These are phyloP conservation scores for Macrotyloma uniflorum DNA, from an alignment of 306 rosid genomes.

Conservation along the genomic window DNA sequence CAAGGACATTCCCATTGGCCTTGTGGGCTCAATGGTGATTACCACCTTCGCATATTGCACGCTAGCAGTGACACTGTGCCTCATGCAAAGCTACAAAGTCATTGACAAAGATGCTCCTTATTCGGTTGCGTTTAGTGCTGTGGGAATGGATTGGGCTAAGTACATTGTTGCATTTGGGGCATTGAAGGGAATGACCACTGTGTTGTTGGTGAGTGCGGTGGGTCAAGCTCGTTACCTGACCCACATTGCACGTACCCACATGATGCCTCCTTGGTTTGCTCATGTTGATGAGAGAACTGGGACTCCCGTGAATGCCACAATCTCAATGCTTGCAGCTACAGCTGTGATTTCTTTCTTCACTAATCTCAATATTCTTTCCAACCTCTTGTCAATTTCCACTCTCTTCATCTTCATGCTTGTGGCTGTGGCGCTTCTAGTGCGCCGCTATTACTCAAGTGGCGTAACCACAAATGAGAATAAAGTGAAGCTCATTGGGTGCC, in stretches of 20 bases:
- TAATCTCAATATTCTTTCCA: conserved; percentile 49
- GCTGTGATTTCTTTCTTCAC: conserved; percentile 75
- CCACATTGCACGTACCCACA: conserved; percentile 87
- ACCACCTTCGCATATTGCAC: conserved; percentile 54
- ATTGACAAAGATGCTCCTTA: conserved; percentile 60
- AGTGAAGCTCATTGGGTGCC: conserved; percentile 50
- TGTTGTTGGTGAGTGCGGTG: conserved; percentile 62
- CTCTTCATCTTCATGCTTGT: conserved; percentile 80
- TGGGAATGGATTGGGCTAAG: conserved; percentile 86
- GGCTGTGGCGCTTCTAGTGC: conserved; percentile 66
- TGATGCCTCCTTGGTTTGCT: conserved; percentile 90
- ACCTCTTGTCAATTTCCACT: conserved; percentile 76
- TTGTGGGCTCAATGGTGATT: conserved; percentile 75
- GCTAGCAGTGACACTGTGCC: conserved; percentile 70
- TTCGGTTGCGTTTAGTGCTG: conserved; percentile 65
- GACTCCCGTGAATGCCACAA: conserved; percentile 79
- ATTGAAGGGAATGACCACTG: conserved; percentile 86
- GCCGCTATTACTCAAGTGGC: conserved; percentile 65
- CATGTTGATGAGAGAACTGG: conserved; percentile 61
- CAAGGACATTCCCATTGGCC: conserved; percentile 81
- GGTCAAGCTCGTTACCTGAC: conserved; percentile 90
- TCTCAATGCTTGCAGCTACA: conserved; percentile 61
- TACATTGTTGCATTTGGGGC: conserved; percentile 80
- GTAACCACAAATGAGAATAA: conserved; percentile 44
- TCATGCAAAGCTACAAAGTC: conserved; percentile 48